Evolutionary conservation across 2,329 filamentous ascomycete species (phyloP), one percentile per base, ranked within the genome.

Genomic region (Sarocladiaceae sp.): DNA sequence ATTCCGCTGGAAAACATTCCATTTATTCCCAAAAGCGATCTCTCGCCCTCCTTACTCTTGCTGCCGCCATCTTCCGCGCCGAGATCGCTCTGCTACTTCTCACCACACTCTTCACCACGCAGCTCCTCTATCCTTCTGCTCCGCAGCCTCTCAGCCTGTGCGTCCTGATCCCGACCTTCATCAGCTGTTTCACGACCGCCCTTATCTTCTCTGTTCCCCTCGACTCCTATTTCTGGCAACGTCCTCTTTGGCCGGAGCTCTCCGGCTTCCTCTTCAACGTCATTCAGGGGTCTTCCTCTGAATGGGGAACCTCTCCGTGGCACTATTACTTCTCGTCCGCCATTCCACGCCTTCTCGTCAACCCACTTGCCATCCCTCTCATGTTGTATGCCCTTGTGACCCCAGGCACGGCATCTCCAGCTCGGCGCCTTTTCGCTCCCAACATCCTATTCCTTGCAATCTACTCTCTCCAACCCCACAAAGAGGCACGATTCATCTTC

Each of bases 181-280:
- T 83, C 13, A 62, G 72, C 5, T 83, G 88, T 19, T 76, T 82
- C 13, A 29, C 74, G n/a, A 65, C 83, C 34, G 83, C 86, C 1
- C 73, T 97, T 1, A 51, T 69, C 11, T 65, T 83, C 27, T 89
- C 89, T 0, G 71, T 95, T 12, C 74, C 80, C 2, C 63, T 95
- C 26, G 93, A 98, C 70, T 91, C 87, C 2, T 91, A 89, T 67
- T 95, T 97, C 68, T 98, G 91, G 93, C 88, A 91, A 58, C 78
- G 76, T 48, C 76, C 75, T 2, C 65, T 95, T 23, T 98, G 93
- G 93, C 90, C 93, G 1, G 93, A 98, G 63, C 79, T 94, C 48
- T 80, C 78, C 53, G 89, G 81, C 2, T 97, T 98, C 67, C 82
- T 86, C 62, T 97, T 85, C 73, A 98, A 98, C 62, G 89, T 88